phyloP scores from a whole-genome alignment of 768 basidiomycete genomes.

The Serendipita sp. region DNA sequence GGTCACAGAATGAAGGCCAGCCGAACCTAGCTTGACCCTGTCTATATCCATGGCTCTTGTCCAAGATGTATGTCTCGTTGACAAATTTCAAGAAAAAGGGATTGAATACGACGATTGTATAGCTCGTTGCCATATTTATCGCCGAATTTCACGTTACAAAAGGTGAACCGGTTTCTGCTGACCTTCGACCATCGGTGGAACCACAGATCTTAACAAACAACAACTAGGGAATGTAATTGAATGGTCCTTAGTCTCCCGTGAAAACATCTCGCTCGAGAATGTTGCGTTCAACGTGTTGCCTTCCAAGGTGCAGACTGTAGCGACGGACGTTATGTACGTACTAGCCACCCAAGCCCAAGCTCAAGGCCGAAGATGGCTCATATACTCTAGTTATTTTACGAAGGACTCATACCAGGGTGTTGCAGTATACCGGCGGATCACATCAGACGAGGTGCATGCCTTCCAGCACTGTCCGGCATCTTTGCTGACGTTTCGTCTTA shows the following conservation, averaged over 20 bases:
- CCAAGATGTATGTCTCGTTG: not conserved
- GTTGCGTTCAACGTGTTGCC: conserved; percentile 73
- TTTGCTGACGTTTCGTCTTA: not conserved
- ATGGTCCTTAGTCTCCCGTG: conserved; percentile 34
- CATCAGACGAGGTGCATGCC: conserved; percentile 35
- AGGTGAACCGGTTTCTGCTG: not conserved
- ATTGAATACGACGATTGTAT: not conserved
- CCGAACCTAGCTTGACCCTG: conserved; percentile 1
- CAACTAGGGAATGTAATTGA: conserved; percentile 53
- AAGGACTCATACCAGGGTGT: conserved; percentile 56
- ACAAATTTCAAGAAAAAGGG: not conserved
- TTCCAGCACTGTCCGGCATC: not conserved
- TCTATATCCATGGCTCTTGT: not conserved
- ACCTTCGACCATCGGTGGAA: not conserved
- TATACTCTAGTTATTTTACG: conserved; percentile 46
- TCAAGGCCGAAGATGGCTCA: conserved; percentile 4
- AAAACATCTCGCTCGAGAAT: conserved; percentile 45
- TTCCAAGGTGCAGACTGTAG: conserved; percentile 66
- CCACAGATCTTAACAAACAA: not conserved
- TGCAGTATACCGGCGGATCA: conserved; percentile 54
- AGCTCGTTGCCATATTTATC: conserved; percentile 6
- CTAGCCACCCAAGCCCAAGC: not conserved
- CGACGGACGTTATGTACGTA: conserved; percentile 62
- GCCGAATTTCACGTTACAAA: not conserved
- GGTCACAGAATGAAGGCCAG: not conserved